These are phyloP conservation scores for Eruca vesicaria DNA, from an alignment of 441 rosid genomes.

Conservation along the genomic window DNA sequence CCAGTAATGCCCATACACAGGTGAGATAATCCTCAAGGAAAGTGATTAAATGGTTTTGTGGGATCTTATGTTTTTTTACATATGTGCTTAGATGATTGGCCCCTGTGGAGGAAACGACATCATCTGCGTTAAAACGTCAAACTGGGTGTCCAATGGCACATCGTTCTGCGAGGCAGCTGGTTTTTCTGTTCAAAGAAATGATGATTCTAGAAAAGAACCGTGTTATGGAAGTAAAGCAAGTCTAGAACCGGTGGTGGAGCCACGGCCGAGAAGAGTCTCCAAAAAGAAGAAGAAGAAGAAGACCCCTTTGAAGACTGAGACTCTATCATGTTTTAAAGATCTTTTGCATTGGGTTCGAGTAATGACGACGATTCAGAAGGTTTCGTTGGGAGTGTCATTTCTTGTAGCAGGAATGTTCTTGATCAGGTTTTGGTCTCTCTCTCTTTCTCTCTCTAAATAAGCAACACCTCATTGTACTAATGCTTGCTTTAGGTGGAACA, in stretches of 20 bases:
- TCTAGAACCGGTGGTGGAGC: constrained; percentile 48
- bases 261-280: constrained; percentile 57
- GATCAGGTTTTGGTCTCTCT: constrained; percentile 52
- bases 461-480: neutral
- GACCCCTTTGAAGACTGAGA: constrained; percentile 20
- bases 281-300: constrained; percentile 17
- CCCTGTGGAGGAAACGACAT: constrained; percentile 76
- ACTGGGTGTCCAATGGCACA: constrained; percentile 80
- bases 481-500: constrained; percentile 27
- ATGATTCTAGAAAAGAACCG: constrained; percentile 42
- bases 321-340: constrained; percentile 42
- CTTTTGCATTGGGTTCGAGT: constrained; percentile 60
- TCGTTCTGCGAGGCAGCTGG: constrained; percentile 82
- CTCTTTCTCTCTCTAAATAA: neutral
- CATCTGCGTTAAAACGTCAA: constrained; percentile 70
- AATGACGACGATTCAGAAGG: constrained; percentile 47
- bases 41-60: neutral
- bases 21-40: constrained; percentile 29
- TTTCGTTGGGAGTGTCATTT: constrained; percentile 88
- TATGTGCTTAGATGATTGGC: constrained; percentile 12
- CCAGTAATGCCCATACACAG: constrained; percentile 65
- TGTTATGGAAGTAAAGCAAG: constrained; percentile 55
- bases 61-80: neutral
- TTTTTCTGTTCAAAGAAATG: constrained; percentile 52
- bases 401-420: constrained; percentile 74